A percentile compares a stretch with the other conserved stretches of the same genome.
These are phyloP conservation scores for Fusarium sp. DNA, from an alignment of 2,329 filamentous ascomycete genomes.

Conservation along the genomic window DNA sequence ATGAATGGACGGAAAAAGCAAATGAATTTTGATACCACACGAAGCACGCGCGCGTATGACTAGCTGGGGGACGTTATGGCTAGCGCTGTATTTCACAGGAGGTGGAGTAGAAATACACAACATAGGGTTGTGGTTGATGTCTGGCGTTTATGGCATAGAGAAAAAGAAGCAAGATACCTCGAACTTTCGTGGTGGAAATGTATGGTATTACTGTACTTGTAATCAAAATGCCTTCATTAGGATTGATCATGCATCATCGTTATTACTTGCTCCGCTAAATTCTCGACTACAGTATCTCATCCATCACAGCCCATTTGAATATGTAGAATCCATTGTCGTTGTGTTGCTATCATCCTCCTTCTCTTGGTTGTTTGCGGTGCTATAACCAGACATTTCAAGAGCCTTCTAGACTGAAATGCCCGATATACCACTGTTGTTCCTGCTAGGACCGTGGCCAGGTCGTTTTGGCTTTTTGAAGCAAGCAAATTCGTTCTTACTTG, in stretches of 20 bases:
- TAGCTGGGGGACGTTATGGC: constrained; percentile 15
- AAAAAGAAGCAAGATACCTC: constrained; percentile 38
- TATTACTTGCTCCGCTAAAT: constrained; percentile 11
- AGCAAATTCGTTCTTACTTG: constrained; percentile 87
- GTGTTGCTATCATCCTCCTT: constrained; percentile 11
- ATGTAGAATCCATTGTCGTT: constrained; percentile 8
- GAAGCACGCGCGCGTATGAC: constrained; percentile 41
- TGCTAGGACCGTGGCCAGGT: constrained; percentile 49
- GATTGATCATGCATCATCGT: constrained; percentile 14
- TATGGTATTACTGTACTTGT: not conserved
- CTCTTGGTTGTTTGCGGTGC: constrained; percentile 8
- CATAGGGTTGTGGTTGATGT: constrained; percentile 3
- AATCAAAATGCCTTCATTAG: constrained; percentile 7
- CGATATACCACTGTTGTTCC: constrained; percentile 49
- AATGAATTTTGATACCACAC: constrained; percentile 47
- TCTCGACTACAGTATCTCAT: constrained; percentile 3
- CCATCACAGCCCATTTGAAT: not conserved
- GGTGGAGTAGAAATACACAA: constrained; percentile 8
- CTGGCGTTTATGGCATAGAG: constrained; percentile 46
- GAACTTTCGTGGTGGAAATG: constrained; percentile 12
- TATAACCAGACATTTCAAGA: constrained; percentile 8
- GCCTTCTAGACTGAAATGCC: constrained; percentile 46
- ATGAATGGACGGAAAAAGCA: constrained; percentile 47
- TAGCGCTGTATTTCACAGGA: not conserved
- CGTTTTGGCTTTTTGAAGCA: constrained; percentile 78